A percentile compares a stretch with the other conserved stretches of the same genome.
phyloP scores from a whole-genome alignment of 1,284 basidiomycete species.

The Ganoderma sinense region DNA sequence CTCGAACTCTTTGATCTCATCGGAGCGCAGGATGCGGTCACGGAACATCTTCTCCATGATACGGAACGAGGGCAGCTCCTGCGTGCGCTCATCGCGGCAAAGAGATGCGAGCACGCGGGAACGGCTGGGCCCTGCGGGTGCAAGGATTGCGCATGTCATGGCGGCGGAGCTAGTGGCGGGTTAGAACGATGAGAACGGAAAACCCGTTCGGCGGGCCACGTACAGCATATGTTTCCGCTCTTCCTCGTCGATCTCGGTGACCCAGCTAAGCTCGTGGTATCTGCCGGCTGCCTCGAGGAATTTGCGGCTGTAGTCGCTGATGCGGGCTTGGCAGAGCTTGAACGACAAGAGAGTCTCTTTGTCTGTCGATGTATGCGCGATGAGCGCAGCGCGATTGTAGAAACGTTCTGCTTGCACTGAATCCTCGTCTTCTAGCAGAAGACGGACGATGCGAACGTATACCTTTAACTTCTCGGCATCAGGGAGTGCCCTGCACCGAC shows the following conservation, averaged over 20 bases:
- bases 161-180: constrained; percentile 75
- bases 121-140: constrained; percentile 95
- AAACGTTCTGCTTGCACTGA: constrained; percentile 95
- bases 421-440: constrained; percentile 96
- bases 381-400: constrained; percentile 93
- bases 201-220: constrained; percentile 37
- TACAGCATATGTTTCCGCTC: constrained; percentile 89
- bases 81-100: constrained; percentile 92
- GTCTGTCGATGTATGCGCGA: constrained; percentile 82
- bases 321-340: constrained; percentile 91
- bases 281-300: constrained; percentile 95
- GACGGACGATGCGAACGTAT: constrained; percentile 93
- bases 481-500: constrained; percentile 62
- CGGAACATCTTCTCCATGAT: constrained; percentile 98
- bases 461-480: constrained; percentile 90
- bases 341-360: constrained; percentile 82
- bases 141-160: constrained; percentile 96
- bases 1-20: constrained; percentile 92
- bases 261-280: constrained; percentile 94
- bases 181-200: constrained; percentile 1
- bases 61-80: constrained; percentile 82
- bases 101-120: constrained; percentile 92
- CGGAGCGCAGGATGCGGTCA: constrained; percentile 91
- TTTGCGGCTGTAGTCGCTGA: constrained; percentile 90
- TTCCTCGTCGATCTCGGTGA: constrained; percentile 88